Evolutionary conservation across 148 eudicot genomes (phyloP).

Genomic region (Cornus kousa): DNA sequence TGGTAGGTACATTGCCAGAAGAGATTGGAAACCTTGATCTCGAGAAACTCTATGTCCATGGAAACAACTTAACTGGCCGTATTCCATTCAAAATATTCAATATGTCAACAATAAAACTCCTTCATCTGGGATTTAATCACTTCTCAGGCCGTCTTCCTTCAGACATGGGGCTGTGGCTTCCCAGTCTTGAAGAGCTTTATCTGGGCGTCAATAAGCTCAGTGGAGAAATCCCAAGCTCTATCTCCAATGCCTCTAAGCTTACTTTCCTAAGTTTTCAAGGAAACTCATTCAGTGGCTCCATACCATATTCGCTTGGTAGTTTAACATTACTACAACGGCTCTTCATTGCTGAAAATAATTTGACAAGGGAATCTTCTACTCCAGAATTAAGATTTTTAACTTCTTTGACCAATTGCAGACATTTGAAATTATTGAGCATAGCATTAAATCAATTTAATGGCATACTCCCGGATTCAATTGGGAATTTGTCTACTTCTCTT

Average conservation of each 20-base stretch:
- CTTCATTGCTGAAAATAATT: constrained; percentile 12
- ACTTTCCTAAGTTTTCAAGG: background rate
- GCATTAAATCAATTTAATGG: constrained; percentile 22
- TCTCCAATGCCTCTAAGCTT: constrained; percentile 26
- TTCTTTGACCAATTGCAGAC: constrained; percentile 23
- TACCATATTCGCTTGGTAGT: constrained; percentile 18
- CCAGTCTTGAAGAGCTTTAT: constrained; percentile 1
- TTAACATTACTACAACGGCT: background rate
- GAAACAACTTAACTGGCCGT: background rate
- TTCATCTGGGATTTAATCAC: constrained; percentile 1
- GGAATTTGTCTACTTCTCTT: constrained; percentile 13
- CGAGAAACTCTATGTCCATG: background rate
- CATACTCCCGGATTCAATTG: constrained; percentile 10
- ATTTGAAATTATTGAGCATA: background rate
- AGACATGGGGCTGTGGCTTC: constrained; percentile 13
- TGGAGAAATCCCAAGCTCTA: constrained; percentile 14
- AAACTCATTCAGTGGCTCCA: constrained; percentile 19
- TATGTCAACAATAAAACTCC: constrained; percentile 2
- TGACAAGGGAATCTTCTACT: constrained; percentile 20
- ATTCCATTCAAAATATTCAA: constrained; percentile 11
- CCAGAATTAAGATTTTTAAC: background rate
- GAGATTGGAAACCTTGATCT: too few relatives aligned
- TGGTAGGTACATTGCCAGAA: too few relatives aligned
- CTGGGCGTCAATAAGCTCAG: background rate
- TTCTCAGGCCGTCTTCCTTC: background rate